Conservation (phyloP, 352 stramenopile genomes). For the Pythium oligandrum region DNA sequence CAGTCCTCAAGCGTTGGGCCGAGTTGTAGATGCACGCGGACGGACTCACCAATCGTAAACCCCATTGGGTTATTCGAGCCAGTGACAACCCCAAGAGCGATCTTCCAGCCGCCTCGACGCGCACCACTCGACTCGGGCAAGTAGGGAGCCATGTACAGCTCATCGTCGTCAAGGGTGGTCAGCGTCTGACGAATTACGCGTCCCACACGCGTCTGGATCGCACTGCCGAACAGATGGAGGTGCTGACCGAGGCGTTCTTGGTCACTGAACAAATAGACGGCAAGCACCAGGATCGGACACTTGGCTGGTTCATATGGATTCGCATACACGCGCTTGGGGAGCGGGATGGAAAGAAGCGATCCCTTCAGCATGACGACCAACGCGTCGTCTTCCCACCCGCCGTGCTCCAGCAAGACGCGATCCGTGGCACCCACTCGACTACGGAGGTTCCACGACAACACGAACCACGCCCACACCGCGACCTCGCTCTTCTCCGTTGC, state of each 20-base stretch:
- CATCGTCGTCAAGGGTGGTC: not conserved
- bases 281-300: constrained; percentile 10
- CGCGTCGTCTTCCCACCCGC: constrained; percentile 10
- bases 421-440: constrained; percentile 9
- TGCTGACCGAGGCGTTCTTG: not conserved
- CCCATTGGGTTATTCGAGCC: too few relatives aligned
- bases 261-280: constrained; percentile 7
- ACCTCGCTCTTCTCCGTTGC: not conserved
- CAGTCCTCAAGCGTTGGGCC: constrained; percentile 10
- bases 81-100: too few relatives aligned
- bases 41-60: too few relatives aligned
- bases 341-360: not conserved
- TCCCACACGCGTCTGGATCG: constrained; percentile 8
- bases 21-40: not conserved
- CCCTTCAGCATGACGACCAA: constrained; percentile 8
- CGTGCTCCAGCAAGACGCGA: constrained; percentile 10
- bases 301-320: constrained; percentile 14
- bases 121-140: too few relatives aligned
- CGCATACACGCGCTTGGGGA: constrained; percentile 9
- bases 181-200: constrained; percentile 1
- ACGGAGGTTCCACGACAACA: constrained; percentile 15
- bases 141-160: not conserved
- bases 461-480: constrained; percentile 12
- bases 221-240: constrained; percentile 8
- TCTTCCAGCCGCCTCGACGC: too few relatives aligned